Percentiles rank a stretch among this genome's conserved stretches.
These are phyloP conservation scores for Martensiomyces pterosporus DNA, from an alignment of 192 early-diverging fungal species.

Conservation along the genomic window DNA sequence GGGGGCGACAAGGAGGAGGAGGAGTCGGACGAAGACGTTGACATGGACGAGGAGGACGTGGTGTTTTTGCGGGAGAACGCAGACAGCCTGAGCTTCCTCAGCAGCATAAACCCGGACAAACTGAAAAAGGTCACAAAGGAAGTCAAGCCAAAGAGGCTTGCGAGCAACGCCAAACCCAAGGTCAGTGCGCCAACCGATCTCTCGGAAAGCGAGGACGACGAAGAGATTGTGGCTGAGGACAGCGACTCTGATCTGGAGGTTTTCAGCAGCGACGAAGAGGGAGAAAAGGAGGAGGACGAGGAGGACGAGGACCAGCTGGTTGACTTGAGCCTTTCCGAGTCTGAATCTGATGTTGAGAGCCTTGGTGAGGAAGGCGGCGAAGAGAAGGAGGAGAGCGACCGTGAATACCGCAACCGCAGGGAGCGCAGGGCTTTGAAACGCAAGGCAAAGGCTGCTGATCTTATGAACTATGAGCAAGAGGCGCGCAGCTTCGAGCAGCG, in stretches of 20 bases:
- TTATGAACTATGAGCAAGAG: constrained; percentile 40
- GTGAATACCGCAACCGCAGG: constrained; percentile 39
- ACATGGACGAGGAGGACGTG: constrained; percentile 39
- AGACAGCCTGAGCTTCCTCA: constrained; percentile 30
- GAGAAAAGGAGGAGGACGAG: constrained; percentile 2
- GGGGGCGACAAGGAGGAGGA: no score
- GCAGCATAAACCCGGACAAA: constrained; percentile 24
- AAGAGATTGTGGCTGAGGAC: constrained; percentile 5
- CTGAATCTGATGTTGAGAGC: constrained; percentile 2
- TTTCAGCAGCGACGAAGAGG: constrained; percentile 15
- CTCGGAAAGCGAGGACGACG: constrained; percentile 20
- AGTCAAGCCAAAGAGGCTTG: constrained; percentile 18
- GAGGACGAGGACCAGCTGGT: constrained; percentile 8
- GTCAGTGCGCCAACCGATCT: constrained; percentile 7
- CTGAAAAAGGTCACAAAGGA: constrained; percentile 30
- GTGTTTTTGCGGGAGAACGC: constrained; percentile 41
- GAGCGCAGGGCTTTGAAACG: constrained; percentile 40
- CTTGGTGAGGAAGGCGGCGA: not conserved
- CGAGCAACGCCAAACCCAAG: constrained; percentile 3
- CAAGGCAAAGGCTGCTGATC: constrained; percentile 1
- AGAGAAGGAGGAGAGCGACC: constrained; percentile 3
- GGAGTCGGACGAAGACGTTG: constrained; percentile 24
- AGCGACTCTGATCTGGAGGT: constrained; percentile 33
- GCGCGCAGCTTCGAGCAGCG: constrained; percentile 25
- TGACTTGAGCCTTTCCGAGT: constrained; percentile 8